A percentile compares a stretch with the other conserved stretches of the same genome.
These are phyloP conservation scores for Hypericum androsaemum DNA, from an alignment of 345 rosid genomes.

Conservation along the genomic window DNA sequence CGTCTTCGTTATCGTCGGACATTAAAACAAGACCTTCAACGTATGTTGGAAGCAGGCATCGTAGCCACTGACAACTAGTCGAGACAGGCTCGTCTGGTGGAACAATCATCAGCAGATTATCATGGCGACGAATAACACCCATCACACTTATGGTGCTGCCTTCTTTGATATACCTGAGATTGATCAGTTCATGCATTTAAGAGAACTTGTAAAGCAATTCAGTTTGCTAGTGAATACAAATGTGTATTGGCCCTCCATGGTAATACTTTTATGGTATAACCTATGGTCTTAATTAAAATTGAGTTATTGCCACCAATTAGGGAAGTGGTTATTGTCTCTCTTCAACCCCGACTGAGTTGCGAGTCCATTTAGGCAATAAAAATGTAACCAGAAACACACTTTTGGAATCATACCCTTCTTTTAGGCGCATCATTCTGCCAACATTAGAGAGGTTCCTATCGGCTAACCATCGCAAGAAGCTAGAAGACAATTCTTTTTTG, in stretches of 20 bases:
- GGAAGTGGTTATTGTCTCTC: too few relatives aligned
- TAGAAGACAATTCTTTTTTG: conserved; percentile 60
- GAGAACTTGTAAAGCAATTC: too few relatives aligned
- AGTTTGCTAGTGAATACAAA: too few relatives aligned
- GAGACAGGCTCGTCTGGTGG: conserved; percentile 61
- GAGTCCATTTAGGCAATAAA: neutral
- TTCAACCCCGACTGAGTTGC: neutral
- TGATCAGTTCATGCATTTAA: conserved; percentile 9
- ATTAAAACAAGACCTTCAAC: conserved; percentile 72
- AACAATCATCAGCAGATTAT: conserved; percentile 72
- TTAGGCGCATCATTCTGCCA: conserved; percentile 64
- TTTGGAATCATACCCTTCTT: conserved; percentile 63
- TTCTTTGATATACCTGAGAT: conserved; percentile 72
- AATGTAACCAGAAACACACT: neutral
- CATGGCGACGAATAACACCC: conserved; percentile 84
- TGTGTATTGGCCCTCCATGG: too few relatives aligned
- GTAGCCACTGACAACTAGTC: conserved; percentile 69
- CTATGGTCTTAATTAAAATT: too few relatives aligned
- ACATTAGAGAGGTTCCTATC: conserved; percentile 65
- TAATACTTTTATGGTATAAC: too few relatives aligned
- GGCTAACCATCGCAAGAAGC: conserved; percentile 67
- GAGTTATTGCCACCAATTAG: too few relatives aligned
- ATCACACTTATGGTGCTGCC: conserved; percentile 92
- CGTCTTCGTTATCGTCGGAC: conserved; percentile 58
- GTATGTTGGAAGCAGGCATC: conserved; percentile 61